Conservation (phyloP, 2,329 filamentous ascomycete species). For the Berkeleyomyces rouxiae region DNA sequence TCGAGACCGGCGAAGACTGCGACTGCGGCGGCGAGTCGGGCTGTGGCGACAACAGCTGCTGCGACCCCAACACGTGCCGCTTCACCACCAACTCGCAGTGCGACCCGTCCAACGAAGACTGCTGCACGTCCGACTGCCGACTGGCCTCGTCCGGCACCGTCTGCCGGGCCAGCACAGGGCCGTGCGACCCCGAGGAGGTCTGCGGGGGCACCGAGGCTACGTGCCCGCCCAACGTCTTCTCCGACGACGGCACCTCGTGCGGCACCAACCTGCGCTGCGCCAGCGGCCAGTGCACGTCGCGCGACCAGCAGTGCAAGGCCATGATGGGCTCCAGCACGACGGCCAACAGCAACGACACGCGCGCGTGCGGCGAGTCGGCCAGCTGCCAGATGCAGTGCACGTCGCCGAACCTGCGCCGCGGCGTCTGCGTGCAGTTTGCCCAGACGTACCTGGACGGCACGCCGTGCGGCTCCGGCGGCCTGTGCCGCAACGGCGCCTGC, state of each 20-base stretch:
- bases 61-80: constrained; percentile 70
- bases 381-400: constrained; percentile 65
- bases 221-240: constrained; percentile 58
- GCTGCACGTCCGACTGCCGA: constrained; percentile 51
- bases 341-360: constrained; percentile 61
- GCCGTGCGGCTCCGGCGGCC: constrained; percentile 61
- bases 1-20: constrained; percentile 85
- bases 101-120: constrained; percentile 67
- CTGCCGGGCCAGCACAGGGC: constrained; percentile 63
- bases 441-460: constrained; percentile 94
- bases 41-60: constrained; percentile 66
- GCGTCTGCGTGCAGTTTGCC: constrained; percentile 57
- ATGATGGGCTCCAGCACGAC: constrained; percentile 61
- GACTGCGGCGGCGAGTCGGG: constrained; percentile 68
- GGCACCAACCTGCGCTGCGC: constrained; percentile 60
- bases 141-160: constrained; percentile 51
- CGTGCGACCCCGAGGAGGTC: constrained; percentile 71
- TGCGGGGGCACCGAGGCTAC: constrained; percentile 56
- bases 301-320: constrained; percentile 74
- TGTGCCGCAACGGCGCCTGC: constrained; percentile 65
- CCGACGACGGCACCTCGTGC: constrained; percentile 55
- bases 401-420: constrained; percentile 47
- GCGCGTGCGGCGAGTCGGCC: constrained; percentile 43
- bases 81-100: constrained; percentile 64
- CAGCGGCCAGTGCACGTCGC: constrained; percentile 84